Conservation (phyloP, 2,329 filamentous ascomycete species). For the Alternaria arborescens region DNA sequence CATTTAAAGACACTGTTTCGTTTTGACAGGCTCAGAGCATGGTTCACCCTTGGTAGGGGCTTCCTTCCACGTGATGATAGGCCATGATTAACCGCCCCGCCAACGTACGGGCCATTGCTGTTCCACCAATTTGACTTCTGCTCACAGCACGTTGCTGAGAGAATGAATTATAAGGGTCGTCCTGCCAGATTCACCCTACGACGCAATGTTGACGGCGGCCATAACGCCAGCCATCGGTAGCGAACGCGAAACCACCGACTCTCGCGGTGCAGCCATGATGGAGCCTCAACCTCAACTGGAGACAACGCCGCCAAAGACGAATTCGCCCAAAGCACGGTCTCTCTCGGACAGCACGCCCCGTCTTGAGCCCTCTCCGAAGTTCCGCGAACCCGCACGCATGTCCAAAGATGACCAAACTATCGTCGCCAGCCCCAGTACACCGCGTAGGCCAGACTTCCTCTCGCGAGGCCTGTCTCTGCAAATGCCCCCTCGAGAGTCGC, state of each 20-base stretch:
- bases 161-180: conserved; percentile 28
- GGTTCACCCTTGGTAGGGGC: conserved; percentile 5
- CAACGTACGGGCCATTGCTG: conserved; percentile 14
- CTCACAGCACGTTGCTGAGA: conserved; percentile 29
- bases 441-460: conserved; percentile 72
- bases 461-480: conserved; percentile 74
- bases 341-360: conserved; percentile 56
- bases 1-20: neutral
- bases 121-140: conserved; percentile 11
- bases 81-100: conserved; percentile 37
- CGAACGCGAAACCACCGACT: conserved; percentile 23
- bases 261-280: conserved; percentile 29
- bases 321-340: conserved; percentile 53
- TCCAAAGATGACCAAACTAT: conserved; percentile 58
- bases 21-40: neutral
- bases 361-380: conserved; percentile 57
- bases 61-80: conserved; percentile 27
- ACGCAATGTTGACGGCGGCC: conserved; percentile 33
- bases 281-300: conserved; percentile 23
- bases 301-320: conserved; percentile 48
- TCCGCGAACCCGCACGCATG: conserved; percentile 50
- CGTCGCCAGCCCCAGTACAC: conserved; percentile 63
- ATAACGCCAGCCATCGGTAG: conserved; percentile 32
- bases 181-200: conserved; percentile 16
- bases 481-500: conserved; percentile 66